Conservation (phyloP, 169 alveolate genomes). For the Plasmodium relictum region DNA sequence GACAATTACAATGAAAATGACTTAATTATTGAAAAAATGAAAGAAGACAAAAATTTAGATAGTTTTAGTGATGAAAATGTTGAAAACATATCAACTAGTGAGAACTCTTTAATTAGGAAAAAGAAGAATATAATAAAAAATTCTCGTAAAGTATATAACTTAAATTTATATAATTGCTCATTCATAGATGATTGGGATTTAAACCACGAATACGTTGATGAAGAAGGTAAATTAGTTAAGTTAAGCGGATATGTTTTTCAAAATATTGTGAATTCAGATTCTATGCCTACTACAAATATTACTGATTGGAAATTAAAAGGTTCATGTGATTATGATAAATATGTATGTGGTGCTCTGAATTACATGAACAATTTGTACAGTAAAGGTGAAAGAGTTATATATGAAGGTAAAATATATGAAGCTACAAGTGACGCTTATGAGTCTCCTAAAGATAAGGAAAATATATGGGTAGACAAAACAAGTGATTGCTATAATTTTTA, state of each 20-base stretch:
- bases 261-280: constrained; percentile 54
- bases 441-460: constrained; percentile 53
- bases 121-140: constrained; percentile 53
- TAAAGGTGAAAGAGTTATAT: constrained; percentile 75
- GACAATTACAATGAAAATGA: neutral
- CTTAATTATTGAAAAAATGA: constrained; percentile 19
- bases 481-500: constrained; percentile 59
- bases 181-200: constrained; percentile 76
- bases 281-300: constrained; percentile 76
- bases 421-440: constrained; percentile 48
- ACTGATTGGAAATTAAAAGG: constrained; percentile 77
- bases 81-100: constrained; percentile 6
- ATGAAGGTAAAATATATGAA: constrained; percentile 64
- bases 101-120: constrained; percentile 5
- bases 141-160: constrained; percentile 64
- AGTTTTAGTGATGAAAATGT: constrained; percentile 4
- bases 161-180: constrained; percentile 62
- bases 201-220: constrained; percentile 65
- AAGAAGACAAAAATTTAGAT: constrained; percentile 56
- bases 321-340: constrained; percentile 63
- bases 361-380: constrained; percentile 68
- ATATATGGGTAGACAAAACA: constrained; percentile 70
- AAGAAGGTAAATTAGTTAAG: constrained; percentile 61
- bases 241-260: constrained; percentile 76
- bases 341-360: constrained; percentile 71